These are phyloP conservation scores for Candida suzukii DNA, from an alignment of 805 yeast species.

Conservation along the genomic window DNA sequence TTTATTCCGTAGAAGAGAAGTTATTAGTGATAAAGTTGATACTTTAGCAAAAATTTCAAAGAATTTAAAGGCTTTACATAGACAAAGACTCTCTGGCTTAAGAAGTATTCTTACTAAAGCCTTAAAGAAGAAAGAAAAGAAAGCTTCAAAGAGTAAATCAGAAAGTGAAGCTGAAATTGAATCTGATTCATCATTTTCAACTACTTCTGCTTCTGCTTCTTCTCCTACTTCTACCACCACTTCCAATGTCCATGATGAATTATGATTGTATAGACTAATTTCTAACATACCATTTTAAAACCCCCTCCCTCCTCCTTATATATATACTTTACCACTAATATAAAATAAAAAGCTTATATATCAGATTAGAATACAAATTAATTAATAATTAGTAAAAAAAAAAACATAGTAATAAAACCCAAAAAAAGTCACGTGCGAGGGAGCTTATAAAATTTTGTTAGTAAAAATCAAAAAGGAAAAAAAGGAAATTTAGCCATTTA, in stretches of 20 bases:
- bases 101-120: conserved; percentile 12
- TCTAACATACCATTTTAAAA: no score
- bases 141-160: conserved; percentile 6
- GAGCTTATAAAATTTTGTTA: no score
- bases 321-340: no score
- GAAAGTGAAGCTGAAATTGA: conserved; percentile 1
- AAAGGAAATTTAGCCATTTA: no score
- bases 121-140: conserved; percentile 12
- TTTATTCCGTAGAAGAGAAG: conserved; percentile 18
- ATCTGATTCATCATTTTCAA: neutral
- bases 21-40: conserved; percentile 10
- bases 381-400: no score
- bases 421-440: no score
- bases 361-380: no score
- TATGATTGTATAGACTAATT: conserved; percentile 2
- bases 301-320: neutral
- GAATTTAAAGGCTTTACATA: conserved; percentile 19
- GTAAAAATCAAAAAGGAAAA: no score
- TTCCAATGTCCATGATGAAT: conserved; percentile 10
- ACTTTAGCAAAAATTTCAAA: conserved; percentile 9
- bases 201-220: conserved; percentile 1
- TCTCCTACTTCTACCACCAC: neutral
- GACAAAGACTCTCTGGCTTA: conserved; percentile 19
- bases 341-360: no score
- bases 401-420: no score